These are phyloP conservation scores for Drosera capensis DNA, from an alignment of 148 eudicot species.

Conservation along the genomic window DNA sequence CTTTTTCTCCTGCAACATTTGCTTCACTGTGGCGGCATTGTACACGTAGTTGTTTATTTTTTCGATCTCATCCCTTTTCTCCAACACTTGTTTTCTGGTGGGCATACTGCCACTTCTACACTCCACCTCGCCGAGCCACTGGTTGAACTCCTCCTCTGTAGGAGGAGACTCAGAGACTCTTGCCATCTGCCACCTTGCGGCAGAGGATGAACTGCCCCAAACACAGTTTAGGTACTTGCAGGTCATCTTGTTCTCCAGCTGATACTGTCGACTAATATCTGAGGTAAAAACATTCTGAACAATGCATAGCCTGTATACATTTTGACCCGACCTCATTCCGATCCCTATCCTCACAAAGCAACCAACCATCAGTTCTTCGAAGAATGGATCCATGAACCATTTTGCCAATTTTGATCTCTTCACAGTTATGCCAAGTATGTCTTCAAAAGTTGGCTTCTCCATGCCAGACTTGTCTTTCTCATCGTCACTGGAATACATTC, in stretches of 20 bases:
- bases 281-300: slow-evolving; percentile 60
- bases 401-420: slow-evolving; percentile 65
- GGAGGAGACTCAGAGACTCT: slow-evolving; percentile 81
- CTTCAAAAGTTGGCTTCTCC: slow-evolving; percentile 41
- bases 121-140: slow-evolving; percentile 72
- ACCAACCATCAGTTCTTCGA: slow-evolving; percentile 76
- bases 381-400: slow-evolving; percentile 96
- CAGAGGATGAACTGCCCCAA: slow-evolving; percentile 82
- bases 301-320: slow-evolving; percentile 66
- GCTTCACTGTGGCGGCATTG: slow-evolving; percentile 82
- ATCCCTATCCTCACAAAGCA: slow-evolving; percentile 96
- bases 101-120: slow-evolving; percentile 66
- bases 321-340: slow-evolving; percentile 44
- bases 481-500: slow-evolving; percentile 61
- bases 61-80: slow-evolving; percentile 60
- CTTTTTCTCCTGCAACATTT: slow-evolving; percentile 82
- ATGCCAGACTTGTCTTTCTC: slow-evolving; percentile 39
- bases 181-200: slow-evolving; percentile 99
- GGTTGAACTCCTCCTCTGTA: slow-evolving; percentile 52
- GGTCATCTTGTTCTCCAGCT: slow-evolving; percentile 70
- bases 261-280: slow-evolving; percentile 57
- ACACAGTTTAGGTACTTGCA: slow-evolving; percentile 60
- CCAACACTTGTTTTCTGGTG: slow-evolving; percentile 38
- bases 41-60: slow-evolving; percentile 58
- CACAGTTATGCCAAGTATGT: slow-evolving; percentile 44